Conservation (phyloP, 306 rosid species). For the Abrus precatorius region DNA sequence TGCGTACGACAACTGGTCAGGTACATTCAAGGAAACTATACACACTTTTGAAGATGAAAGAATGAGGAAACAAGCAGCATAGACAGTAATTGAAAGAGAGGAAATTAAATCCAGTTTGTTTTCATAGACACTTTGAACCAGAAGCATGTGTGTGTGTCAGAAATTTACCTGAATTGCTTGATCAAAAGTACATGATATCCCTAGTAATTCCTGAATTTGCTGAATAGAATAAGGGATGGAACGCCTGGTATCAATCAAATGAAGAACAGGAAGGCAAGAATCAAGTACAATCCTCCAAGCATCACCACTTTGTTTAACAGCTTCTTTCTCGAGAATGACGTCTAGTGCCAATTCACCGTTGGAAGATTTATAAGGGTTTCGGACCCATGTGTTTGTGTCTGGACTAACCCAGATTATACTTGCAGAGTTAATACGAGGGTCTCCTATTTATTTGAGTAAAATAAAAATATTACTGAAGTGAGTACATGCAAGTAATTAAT, state of each 20-base stretch:
- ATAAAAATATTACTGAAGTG: background rate
- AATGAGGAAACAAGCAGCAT: constrained; percentile 1
- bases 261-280: constrained; percentile 90
- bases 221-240: constrained; percentile 86
- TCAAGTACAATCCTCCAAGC: constrained; percentile 94
- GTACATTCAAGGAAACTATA: constrained; percentile 18
- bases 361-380: constrained; percentile 64
- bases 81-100: background rate
- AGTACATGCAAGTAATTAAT: background rate
- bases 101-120: background rate
- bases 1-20: background rate
- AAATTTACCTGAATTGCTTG: constrained; percentile 76
- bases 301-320: constrained; percentile 85
- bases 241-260: constrained; percentile 87
- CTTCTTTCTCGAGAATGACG: constrained; percentile 73
- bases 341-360: constrained; percentile 90
- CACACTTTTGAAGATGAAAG: background rate
- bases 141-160: background rate
- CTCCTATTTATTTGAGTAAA: constrained; percentile 63
- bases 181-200: constrained; percentile 89
- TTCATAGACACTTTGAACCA: background rate
- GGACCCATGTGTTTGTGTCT: constrained; percentile 82
- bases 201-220: constrained; percentile 86
- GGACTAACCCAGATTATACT: constrained; percentile 85
- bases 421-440: constrained; percentile 79